Evolutionary conservation across 108 stramenopile species (phyloP), one percentile per base, ranked within the genome.

Genomic region (Stephanodiscus minutulus): DNA sequence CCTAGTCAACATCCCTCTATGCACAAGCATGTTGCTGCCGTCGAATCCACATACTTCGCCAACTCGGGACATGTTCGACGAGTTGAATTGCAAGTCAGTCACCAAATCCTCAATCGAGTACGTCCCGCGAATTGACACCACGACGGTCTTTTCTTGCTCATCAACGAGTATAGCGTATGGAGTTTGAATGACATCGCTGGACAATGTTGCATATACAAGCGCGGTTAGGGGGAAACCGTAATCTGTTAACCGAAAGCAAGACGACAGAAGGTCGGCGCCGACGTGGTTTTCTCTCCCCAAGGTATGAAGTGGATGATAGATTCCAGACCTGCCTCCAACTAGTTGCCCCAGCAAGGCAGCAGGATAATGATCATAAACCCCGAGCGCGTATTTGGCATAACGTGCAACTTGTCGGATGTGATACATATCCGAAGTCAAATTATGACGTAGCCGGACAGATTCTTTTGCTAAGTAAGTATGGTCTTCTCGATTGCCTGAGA

Each of bases 101-200:
- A 74, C 74, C 17, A 61, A 35, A 22, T 74, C 50, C 39, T 74
- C 74, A 21, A 74, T 39, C 25, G 68, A 43, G 7, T 25, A 44
- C 28, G 68, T 68, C 2, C 74, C 74, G 12, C 74, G 74, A 36
- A 74, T 49, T 3, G 68, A 28, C 12, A 74, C 31, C 9, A 74
- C 68, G 7, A 74, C 66, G 12, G 33, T 61, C n/a, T 64, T 33
- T 29, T 48, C 67, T n/a, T 61, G 20, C 68, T 74, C 74, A 18
- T 74, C 74, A 20, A 74, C 41, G 3, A 69, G 27, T 9, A 74
- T 60, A 21, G 44, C 60, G 13, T 74, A 74, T 11, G 74, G 74
- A 11, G 68, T 69, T 12, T 56, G 39, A 6, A 47, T 21, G 9
- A 69, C 47, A 3, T 59, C 59, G 18, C 48, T 74, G 6, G 15